A percentile compares a stretch with the other conserved stretches of the same genome.
These are phyloP conservation scores for Pythium myriotylum DNA, from an alignment of 352 stramenopile genomes.

Conservation along the genomic window DNA sequence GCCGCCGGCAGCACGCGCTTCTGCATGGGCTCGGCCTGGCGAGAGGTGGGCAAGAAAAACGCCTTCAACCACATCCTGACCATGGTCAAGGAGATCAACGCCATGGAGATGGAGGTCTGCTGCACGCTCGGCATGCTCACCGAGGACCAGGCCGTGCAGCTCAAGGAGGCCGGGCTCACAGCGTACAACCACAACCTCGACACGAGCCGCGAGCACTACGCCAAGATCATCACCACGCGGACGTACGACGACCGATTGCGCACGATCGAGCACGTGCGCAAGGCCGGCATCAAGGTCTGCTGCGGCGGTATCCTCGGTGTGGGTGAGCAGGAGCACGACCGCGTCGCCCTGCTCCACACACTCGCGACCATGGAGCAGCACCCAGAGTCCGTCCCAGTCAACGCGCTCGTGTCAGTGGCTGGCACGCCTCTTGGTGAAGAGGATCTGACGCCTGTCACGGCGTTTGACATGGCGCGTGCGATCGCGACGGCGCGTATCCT, in stretches of 20 bases:
- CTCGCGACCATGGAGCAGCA: slow-evolving; percentile 96
- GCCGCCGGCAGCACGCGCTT: slow-evolving; percentile 96
- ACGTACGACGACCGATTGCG: slow-evolving; percentile 97
- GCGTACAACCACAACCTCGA: slow-evolving; percentile 99
- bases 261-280: slow-evolving; percentile 96
- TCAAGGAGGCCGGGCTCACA: slow-evolving; percentile 97
- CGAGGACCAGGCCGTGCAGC: slow-evolving; percentile 93
- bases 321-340: slow-evolving; percentile 94
- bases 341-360: slow-evolving; percentile 95
- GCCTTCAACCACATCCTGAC: slow-evolving; percentile 97
- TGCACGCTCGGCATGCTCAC: slow-evolving; percentile 98
- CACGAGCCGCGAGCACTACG: slow-evolving; percentile 97
- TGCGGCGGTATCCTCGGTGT: slow-evolving; percentile 97
- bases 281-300: slow-evolving; percentile 97
- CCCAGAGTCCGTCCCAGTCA: slow-evolving; percentile 97
- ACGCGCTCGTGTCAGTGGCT: slow-evolving; percentile 95
- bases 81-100: slow-evolving; percentile 94
- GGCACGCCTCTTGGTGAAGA: slow-evolving; percentile 94
- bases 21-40: slow-evolving; percentile 98
- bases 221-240: slow-evolving; percentile 96
- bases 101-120: slow-evolving; percentile 94
- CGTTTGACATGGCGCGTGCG: slow-evolving; percentile 97
- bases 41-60: slow-evolving; percentile 98
- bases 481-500: slow-evolving; percentile 97
- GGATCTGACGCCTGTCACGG: slow-evolving; percentile 87